Base-by-base conservation (phyloP, 345 rosid species). In the Clarkia xantiana region DNA sequence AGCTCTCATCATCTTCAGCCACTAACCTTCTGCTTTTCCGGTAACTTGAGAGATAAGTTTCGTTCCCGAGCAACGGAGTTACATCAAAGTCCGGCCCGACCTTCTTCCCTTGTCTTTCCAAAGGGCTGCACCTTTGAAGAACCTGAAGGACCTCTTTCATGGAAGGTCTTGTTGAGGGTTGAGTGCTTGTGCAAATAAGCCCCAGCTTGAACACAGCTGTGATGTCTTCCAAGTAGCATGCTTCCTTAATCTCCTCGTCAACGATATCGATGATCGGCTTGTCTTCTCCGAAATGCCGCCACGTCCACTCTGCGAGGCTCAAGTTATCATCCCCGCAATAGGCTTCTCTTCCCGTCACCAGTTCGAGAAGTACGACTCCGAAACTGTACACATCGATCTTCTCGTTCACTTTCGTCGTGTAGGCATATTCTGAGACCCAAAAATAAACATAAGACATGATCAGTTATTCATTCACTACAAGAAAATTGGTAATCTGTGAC, bases 301-400 rank as follows among this genome's bases (percentile, higher is more conserved):
- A 81, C 2, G 94, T 80, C 96, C 91, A 83, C 42, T 86, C 84
- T n/a, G 90, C 87, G n/a, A 90, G 81, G 71, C 70, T 74, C 1
- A 69, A 61, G 38, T 79, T 52, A 56, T 90, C 95, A 46, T 79
- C 86, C 22, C 84, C 86, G 0, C 23, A 44, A 16, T 71, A 62
- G 22, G 96, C 68, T 67, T 74, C 84, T 66, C 67, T 79, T 59
- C 96, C 97, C 0, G 97, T 81, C 52, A 68, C 86, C 66, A 90
- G 55, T 67, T 90, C 97, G 29, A 90, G 76, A 7, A 86, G 79
- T 11, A 90, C 97, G 11, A 81, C 97, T 3, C 96, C 96, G 7
- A 90, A 86, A 72, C 97, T 90, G 60, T 79, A 90, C 16, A 90
- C 80, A 22, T 86, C 96, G 8, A 83, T 71, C 72, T 81, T 90